Base-by-base conservation (phyloP, 169 alveolate genomes). In the Blepharisma undulans region DNA sequence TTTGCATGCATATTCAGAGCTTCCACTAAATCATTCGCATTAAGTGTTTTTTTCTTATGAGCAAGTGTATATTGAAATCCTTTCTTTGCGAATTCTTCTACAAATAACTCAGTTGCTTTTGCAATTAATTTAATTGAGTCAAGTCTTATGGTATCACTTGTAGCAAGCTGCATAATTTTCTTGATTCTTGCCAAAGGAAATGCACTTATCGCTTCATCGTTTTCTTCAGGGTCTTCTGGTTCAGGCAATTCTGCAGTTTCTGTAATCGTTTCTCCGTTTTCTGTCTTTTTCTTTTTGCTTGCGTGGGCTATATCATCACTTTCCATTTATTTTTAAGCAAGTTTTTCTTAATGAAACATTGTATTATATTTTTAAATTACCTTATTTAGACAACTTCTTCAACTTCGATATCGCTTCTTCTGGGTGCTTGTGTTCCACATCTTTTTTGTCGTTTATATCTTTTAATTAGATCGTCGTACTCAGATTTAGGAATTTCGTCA, bases 151-250 rank as follows among this genome's bases (percentile, higher is more conserved):
- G 80, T 25, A 14, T 74, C 48, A 29, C 12, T 4, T 25, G 80
- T 25, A 0, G 80, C 80, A 74, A 29, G 36, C 33, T 74, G 80
- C 80, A 74, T 74, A 8, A 74, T 22, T 29, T 74, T 74, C 10
- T 74, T 74, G 80, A 74, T 29, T 29, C 80, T 74, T 74, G 80
- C 80, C 18, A 74, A 74, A 29, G 80, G 80, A 18, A 74, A 74
- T 18, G 16, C 80, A 4, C 29, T 22, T 1, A 29, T 14, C 8
- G 80, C 48, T 22, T 74, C 80, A 29, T 74, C 33, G 18, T 25
- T 22, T 29, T 74, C 80, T 22, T 74, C 33, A 2, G 80, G 30
- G 18, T 74, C 80, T 74, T 74, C 80, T 74, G 66, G 66, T 18
- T 48, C 66, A 48, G 66, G 66, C 66, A 48, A 48, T 0, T 74